phyloP scores from a whole-genome alignment of 768 basidiomycete species.

The Leccinum variicolor region DNA sequence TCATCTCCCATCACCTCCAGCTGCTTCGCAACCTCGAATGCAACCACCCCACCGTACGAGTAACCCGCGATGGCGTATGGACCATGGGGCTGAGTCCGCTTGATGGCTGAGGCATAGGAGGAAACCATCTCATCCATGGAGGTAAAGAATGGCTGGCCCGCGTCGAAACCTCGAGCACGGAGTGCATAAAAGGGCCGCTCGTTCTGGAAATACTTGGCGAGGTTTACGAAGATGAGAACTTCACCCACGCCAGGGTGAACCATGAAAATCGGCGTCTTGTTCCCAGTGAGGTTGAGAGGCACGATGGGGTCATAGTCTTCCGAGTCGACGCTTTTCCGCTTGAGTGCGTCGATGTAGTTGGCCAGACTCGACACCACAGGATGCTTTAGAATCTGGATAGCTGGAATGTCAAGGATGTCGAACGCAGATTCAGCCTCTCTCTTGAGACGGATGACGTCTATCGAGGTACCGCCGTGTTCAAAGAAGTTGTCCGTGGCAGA shows the following conservation, averaged over 20 bases:
- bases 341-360: neutral
- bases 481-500: neutral
- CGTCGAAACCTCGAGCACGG: neutral
- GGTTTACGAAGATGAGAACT: neutral
- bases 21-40: neutral
- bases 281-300: neutral
- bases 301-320: neutral
- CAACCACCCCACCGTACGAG: neutral
- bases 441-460: neutral
- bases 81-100: neutral
- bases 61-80: neutral
- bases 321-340: neutral
- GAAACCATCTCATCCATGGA: constrained; percentile 1
- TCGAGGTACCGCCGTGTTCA: neutral
- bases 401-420: neutral
- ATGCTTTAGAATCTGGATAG: neutral
- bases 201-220: neutral
- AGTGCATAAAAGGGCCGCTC: neutral
- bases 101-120: neutral
- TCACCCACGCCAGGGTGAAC: constrained; percentile 1
- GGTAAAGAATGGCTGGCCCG: neutral
- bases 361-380: neutral
- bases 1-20: neutral
- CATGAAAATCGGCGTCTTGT: neutral
- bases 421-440: neutral